Conservation (phyloP, 1,139 yeast genomes). For the Lodderomyces oxycetoniae region DNA sequence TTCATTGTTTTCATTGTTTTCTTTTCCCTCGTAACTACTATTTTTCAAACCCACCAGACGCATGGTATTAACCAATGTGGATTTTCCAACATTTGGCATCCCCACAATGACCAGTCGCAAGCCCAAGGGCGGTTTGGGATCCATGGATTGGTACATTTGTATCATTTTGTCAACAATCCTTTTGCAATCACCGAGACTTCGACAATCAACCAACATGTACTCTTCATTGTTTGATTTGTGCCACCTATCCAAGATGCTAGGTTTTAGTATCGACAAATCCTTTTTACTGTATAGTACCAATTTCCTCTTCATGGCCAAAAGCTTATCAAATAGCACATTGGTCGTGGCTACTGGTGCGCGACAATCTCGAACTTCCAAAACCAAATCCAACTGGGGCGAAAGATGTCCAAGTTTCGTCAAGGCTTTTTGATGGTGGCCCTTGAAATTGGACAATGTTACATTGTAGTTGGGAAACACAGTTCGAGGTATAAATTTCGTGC, state of each 20-base stretch:
- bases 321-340: slow-evolving; percentile 72
- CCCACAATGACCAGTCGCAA: slow-evolving; percentile 75
- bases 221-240: slow-evolving; percentile 47
- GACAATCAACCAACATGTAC: slow-evolving; percentile 59
- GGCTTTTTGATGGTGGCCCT: slow-evolving; percentile 88
- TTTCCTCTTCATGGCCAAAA: slow-evolving; percentile 55
- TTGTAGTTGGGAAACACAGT: slow-evolving; percentile 61
- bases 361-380: slow-evolving; percentile 81
- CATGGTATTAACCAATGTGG: slow-evolving; percentile 77
- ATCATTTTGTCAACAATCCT: slow-evolving; percentile 48
- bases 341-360: slow-evolving; percentile 85
- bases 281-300: slow-evolving; percentile 65
- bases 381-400: slow-evolving; percentile 75
- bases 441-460: slow-evolving; percentile 71
- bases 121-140: slow-evolving; percentile 80
- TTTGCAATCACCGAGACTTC: slow-evolving; percentile 47
- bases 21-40: not conserved
- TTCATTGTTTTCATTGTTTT: no score
- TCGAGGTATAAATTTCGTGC: slow-evolving; percentile 35
- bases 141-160: slow-evolving; percentile 38
- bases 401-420: slow-evolving; percentile 62
- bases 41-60: slow-evolving; percentile 46
- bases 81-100: slow-evolving; percentile 98
- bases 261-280: slow-evolving; percentile 43
- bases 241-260: slow-evolving; percentile 44